A percentile compares a stretch with the other conserved stretches of the same genome.
These are phyloP conservation scores for Tetrahymena borealis DNA, from an alignment of 73 alveolate genomes.

Conservation along the genomic window DNA sequence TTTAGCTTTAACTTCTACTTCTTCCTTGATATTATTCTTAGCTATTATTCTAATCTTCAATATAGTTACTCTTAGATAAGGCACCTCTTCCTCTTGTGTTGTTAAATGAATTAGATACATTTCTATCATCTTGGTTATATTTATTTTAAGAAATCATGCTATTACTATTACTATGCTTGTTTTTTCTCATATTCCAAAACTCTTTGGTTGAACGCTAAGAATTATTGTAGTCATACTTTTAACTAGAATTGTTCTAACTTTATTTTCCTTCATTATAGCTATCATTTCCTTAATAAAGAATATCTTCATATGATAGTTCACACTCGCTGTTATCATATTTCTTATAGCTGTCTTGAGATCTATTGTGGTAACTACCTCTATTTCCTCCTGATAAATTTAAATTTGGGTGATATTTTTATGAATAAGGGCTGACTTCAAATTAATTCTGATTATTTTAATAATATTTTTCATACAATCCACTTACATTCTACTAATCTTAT, in stretches of 20 bases:
- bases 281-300: background rate
- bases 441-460: background rate
- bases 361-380: background rate
- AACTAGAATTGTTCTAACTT: background rate
- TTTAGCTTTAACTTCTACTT: background rate
- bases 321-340: background rate
- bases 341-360: background rate
- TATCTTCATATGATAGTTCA: background rate
- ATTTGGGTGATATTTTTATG: background rate
- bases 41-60: background rate
- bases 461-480: background rate
- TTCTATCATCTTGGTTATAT: background rate
- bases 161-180: background rate
- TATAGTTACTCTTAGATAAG: background rate
- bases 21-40: background rate
- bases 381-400: background rate
- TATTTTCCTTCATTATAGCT: background rate
- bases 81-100: background rate
- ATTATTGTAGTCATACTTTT: background rate
- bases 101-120: background rate
- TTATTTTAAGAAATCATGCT: background rate
- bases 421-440: background rate
- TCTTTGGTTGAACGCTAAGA: background rate
- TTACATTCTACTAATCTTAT: background rate
- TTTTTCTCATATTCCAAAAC: background rate